A percentile compares a stretch with the other conserved stretches of the same genome.
phyloP scores from a whole-genome alignment of 2,329 filamentous ascomycete species.

The Dendryphion nanum region DNA sequence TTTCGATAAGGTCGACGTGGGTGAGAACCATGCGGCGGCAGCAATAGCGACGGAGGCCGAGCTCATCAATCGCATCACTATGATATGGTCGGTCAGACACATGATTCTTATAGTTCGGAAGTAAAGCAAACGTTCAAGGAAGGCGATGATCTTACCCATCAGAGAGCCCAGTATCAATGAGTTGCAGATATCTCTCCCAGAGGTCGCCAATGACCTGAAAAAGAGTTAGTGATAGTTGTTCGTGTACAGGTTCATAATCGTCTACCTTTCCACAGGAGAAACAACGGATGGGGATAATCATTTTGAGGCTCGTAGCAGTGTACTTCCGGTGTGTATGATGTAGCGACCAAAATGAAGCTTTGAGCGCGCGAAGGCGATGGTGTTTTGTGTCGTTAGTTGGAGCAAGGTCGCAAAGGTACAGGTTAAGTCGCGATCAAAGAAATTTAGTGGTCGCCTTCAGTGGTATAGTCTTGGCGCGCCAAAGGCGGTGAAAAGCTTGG shows the following conservation, averaged over 20 bases:
- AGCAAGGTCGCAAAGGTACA: not conserved
- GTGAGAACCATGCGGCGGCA: slow-evolving; percentile 99
- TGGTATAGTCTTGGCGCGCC: not conserved
- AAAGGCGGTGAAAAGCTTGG: slow-evolving; percentile 33
- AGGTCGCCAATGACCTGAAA: slow-evolving; percentile 89
- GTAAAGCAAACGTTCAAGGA: too few species aligned
- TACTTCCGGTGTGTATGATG: too few species aligned
- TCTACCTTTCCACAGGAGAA: slow-evolving; percentile 98
- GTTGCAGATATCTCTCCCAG: slow-evolving; percentile 91
- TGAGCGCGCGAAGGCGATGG: too few species aligned
- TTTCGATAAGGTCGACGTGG: slow-evolving; percentile 97
- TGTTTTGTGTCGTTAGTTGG: too few species aligned
- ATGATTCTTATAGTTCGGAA: not conserved
- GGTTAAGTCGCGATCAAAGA: slow-evolving; percentile 26
- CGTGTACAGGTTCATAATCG: slow-evolving; percentile 5
- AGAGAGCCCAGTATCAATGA: slow-evolving; percentile 63
- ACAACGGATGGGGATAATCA: slow-evolving; percentile 99
- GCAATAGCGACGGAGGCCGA: slow-evolving; percentile 94
- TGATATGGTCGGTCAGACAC: not conserved
- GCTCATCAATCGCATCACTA: slow-evolving; percentile 93
- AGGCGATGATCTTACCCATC: slow-evolving; percentile 42
- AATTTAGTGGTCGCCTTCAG: slow-evolving; percentile 9
- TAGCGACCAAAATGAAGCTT: not conserved
- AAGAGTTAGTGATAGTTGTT: slow-evolving; percentile 22
- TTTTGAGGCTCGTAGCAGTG: slow-evolving; percentile 51